Base-by-base conservation (phyloP, 768 basidiomycete genomes). In the Rhodotorula kratochvilovae region DNA sequence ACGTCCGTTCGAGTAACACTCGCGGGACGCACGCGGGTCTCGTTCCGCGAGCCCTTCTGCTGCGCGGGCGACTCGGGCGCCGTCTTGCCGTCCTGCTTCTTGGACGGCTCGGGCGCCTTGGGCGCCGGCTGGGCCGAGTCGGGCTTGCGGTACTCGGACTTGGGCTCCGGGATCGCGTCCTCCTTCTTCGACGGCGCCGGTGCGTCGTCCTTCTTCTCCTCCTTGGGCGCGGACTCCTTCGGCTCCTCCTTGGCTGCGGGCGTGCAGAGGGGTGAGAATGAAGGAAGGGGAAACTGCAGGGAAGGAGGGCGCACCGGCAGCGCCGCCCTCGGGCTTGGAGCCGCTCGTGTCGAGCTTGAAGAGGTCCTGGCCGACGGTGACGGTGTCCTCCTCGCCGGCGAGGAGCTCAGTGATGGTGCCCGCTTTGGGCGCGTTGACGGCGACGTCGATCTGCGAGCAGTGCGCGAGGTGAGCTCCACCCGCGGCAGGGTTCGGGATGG, bases 351-450 rank as follows among this genome's bases (percentile, higher is more conserved):
- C 95, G 68, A 97, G 86, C 77, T 88, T 85, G 82, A 97, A 90
- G 61, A 98, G 84, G 79, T 97, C 95, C 81, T 97, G 92, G 42
- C 95, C 95, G 50, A 97, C 92, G 13, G 87, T 84, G 69, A 98
- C 95, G 31, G 93, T 96, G 77, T 92, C 90, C 77, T 99, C 95
- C 81, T 97, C 95, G 53, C 85, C 86, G 55, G 89, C 92, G 42
- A 97, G 85, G 25, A 91, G 83, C 80, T 96, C 89, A 29, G 88
- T 85, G 73, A 99, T 92, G 59, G 84, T 93, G 23, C 95, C 95
- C 17, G 92, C 85, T 75, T 85, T 83, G 15, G 95, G 90, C 27
- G 95, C 91, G 79, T 96, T 99, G 66, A 99, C 94, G 10, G 92
- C 89, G 55, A 98, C 92, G 80, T 99, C 95, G 77, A 98, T 97